Base-by-base conservation (phyloP, 495 filamentous ascomycete genomes). In the Thermochaetoides thermophila region DNA sequence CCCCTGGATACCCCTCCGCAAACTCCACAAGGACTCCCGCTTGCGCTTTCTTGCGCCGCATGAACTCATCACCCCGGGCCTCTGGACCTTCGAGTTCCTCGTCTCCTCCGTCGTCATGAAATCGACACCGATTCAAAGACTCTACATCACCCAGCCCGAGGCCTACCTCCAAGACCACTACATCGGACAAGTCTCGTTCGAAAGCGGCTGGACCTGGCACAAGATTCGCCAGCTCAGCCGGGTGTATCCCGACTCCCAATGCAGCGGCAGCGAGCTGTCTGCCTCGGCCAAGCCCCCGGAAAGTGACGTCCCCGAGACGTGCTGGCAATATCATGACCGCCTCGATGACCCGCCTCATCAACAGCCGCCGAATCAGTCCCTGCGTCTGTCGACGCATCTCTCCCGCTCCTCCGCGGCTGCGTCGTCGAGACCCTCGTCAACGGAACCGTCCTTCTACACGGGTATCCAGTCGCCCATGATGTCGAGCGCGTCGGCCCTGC, bases 1-100 rank as follows among this genome's bases (percentile, higher is more conserved):
- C 29, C 44, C 64, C 6, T 81, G 76, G 65, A 59, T 79, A 7
- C 78, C 78, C 3, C 55, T 84, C 13, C 67, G 79, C 17, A 84
- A 84, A 45, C 45, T 80, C 3, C 66, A 76, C 49, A 80, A 73
- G 40, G 73, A 80, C 32, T 69, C 72, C 0, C 59, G 64, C 8
- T 61, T 84, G 1, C 70, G 69, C 6, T 83, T 80, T 42, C 62
- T 84, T 12, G 59, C 60, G 15, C 61, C 63, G 2, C 56, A 70
- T 1, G 78, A 84, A 48, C 74, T 81, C 68, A 53, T 73, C 15
- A 78, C 72, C 4, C 64, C 73, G 3, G 66, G 69, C 4, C 57
- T 73, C 4, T 84, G 78, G 78, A 71, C 71, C 24, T 70, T 69
- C 8, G 61, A 71, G 5, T 83, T 81, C 31, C 55, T 84, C 19